A percentile compares a stretch with the other conserved stretches of the same genome.
Evolutionary conservation across 768 basidiomycete genomes (phyloP).

Genomic region (Pulveroboletus sp.): DNA sequence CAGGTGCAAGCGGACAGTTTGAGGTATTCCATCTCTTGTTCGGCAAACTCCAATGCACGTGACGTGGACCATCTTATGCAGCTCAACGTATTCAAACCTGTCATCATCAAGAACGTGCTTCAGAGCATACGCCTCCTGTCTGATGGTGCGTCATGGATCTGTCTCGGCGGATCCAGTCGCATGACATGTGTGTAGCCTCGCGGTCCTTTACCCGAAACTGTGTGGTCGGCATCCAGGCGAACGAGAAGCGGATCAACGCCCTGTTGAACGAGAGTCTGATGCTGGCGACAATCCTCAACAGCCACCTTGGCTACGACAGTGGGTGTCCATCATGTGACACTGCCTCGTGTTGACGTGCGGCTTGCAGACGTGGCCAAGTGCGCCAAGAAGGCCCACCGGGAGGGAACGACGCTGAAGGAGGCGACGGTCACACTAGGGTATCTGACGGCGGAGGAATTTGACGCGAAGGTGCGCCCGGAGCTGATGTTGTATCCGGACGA

Average conservation of each 20-base stretch:
- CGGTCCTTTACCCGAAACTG: constrained; percentile 98
- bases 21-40: constrained; percentile 56
- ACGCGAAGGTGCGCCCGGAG: constrained; percentile 89
- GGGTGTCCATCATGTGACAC: constrained; percentile 33
- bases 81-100: constrained; percentile 99
- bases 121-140: constrained; percentile 92
- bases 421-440: constrained; percentile 87
- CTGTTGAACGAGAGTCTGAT: constrained; percentile 94
- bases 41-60: constrained; percentile 4
- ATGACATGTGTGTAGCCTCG: constrained; percentile 47
- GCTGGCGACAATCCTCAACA: constrained; percentile 97
- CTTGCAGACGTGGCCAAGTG: constrained; percentile 89
- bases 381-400: constrained; percentile 99
- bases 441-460: constrained; percentile 88
- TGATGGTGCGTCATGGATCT: constrained; percentile 60
- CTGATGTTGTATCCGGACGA: constrained; percentile 82
- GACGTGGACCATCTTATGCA: constrained; percentile 32
- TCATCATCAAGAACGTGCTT: constrained; percentile 96
- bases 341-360: constrained; percentile 1
- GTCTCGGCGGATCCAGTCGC: not conserved
- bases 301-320: constrained; percentile 96
- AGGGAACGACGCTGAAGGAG: constrained; percentile 94
- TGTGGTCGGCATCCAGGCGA: constrained; percentile 93
- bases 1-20: constrained; percentile 94
- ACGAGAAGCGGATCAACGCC: constrained; percentile 87